These are phyloP conservation scores for Lycium barbarum DNA, from an alignment of 257 asterid species.

Conservation along the genomic window DNA sequence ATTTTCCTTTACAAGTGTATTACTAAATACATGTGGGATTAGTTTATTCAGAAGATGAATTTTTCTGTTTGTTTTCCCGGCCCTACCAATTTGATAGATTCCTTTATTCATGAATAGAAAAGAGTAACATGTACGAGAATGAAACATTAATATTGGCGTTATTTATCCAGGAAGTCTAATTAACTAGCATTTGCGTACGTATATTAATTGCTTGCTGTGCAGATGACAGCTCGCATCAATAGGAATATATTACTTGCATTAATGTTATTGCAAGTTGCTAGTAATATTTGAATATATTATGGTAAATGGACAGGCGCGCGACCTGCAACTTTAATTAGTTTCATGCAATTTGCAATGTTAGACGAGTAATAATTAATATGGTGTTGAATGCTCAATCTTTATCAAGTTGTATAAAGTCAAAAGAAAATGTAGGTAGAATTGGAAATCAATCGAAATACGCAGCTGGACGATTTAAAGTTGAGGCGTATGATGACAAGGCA, in stretches of 20 bases:
- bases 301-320: not conserved
- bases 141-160: not conserved
- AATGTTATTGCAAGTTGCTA: not conserved
- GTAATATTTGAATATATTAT: not conserved
- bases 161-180: too few species aligned
- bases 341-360: constrained; percentile 18
- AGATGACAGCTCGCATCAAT: not conserved
- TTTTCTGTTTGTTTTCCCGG: not conserved
- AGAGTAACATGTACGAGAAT: not conserved
- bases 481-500: too few species aligned
- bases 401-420: not conserved
- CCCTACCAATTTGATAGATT: not conserved
- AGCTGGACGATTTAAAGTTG: not conserved
- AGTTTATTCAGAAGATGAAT: too few species aligned
- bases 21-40: too few species aligned
- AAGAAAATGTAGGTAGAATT: too few species aligned
- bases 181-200: not conserved
- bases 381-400: not conserved
- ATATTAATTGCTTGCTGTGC: not conserved
- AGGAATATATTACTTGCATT: not conserved
- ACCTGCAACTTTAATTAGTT: not conserved
- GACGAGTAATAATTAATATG: not conserved
- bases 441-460: not conserved
- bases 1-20: too few species aligned
- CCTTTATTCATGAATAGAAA: not conserved